Conservation (phyloP, 768 basidiomycete genomes). For the Scleroderma citrinum region DNA sequence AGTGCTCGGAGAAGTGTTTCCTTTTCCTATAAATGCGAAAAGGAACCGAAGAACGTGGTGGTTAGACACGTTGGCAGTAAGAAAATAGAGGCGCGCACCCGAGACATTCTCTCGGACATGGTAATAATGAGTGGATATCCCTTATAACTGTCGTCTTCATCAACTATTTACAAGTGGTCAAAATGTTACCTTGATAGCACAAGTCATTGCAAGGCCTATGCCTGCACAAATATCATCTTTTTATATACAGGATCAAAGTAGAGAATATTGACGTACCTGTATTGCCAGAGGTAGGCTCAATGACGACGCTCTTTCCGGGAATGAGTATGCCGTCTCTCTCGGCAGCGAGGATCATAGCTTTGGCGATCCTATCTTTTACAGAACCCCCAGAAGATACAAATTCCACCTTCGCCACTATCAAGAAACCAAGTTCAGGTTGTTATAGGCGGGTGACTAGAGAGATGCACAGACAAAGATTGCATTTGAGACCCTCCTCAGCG, state of each 20-base stretch:
- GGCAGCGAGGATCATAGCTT: conserved; percentile 91
- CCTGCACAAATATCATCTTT: conserved; percentile 36
- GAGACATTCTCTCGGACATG: conserved; percentile 93
- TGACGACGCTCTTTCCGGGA: conserved; percentile 84
- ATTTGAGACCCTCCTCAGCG: conserved; percentile 66
- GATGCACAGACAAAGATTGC: conserved; percentile 75
- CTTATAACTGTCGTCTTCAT: conserved; percentile 80
- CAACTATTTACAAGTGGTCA: conserved; percentile 24
- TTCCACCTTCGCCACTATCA: conserved; percentile 81
- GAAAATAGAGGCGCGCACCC: conserved; percentile 34
- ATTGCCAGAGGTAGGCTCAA: conserved; percentile 94
- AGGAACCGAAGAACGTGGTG: not conserved
- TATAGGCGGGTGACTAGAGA: not conserved
- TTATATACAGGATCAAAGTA: not conserved
- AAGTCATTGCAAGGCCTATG: conserved; percentile 89
- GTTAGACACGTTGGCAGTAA: not conserved
- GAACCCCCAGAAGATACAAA: conserved; percentile 89
- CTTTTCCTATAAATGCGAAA: conserved; percentile 58
- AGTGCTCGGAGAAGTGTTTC: conserved; percentile 86
- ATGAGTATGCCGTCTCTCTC: conserved; percentile 82
- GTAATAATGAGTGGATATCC: conserved; percentile 89
- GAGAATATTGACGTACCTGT: conserved; percentile 57
- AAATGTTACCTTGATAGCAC: conserved; percentile 79
- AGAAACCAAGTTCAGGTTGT: not conserved
- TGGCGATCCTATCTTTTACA: conserved; percentile 94